These are phyloP conservation scores for Trametes maxima DNA, from an alignment of 768 basidiomycete species.

Conservation along the genomic window DNA sequence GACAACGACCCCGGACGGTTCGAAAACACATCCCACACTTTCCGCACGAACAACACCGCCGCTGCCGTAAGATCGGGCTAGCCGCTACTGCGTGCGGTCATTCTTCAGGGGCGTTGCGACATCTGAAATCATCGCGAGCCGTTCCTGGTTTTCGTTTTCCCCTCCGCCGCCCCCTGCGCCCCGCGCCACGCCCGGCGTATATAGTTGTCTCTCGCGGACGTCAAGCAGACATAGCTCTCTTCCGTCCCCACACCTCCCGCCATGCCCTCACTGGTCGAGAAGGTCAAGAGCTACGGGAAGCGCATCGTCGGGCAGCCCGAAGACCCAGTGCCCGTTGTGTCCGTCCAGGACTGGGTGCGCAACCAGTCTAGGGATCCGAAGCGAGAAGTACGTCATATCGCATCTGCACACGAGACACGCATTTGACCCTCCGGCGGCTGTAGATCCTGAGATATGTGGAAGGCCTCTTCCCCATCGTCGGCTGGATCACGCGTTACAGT, in stretches of 20 bases:
- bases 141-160: slow-evolving; percentile 19
- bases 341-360: slow-evolving; percentile 56
- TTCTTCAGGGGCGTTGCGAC: slow-evolving; percentile 17
- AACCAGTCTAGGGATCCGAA: slow-evolving; percentile 48
- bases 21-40: slow-evolving; percentile 2
- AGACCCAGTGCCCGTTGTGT: slow-evolving; percentile 57
- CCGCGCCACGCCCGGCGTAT: slow-evolving; percentile 3
- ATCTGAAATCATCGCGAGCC: slow-evolving; percentile 8
- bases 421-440: slow-evolving; percentile 3
- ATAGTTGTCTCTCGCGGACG: slow-evolving; percentile 4
- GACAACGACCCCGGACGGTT: neutral
- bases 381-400: slow-evolving; percentile 46
- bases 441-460: slow-evolving; percentile 67
- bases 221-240: neutral
- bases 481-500: slow-evolving; percentile 91
- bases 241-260: slow-evolving; percentile 9
- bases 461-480: slow-evolving; percentile 80
- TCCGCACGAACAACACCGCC: neutral
- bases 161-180: slow-evolving; percentile 1
- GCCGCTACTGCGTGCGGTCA: slow-evolving; percentile 8
- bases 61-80: slow-evolving; percentile 8
- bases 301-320: slow-evolving; percentile 63
- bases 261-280: slow-evolving; percentile 39
- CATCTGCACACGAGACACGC: neutral
- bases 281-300: slow-evolving; percentile 55